phyloP scores from a whole-genome alignment of 2,329 filamentous ascomycete genomes.

The Coniella lustricola region DNA sequence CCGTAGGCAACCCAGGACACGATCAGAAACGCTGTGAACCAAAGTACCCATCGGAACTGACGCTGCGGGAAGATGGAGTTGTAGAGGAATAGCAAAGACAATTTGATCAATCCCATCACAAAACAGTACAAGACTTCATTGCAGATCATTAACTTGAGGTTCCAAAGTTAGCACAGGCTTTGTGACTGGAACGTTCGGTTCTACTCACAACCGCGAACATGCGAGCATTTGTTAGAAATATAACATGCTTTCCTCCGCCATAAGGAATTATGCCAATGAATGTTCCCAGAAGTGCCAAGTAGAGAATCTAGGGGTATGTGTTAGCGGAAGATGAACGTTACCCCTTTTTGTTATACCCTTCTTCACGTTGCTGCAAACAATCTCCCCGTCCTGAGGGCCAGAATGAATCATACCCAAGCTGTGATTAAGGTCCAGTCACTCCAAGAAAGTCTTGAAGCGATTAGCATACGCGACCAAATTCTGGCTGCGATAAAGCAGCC shows the following conservation, averaged over 20 bases:
- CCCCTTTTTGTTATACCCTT: neutral
- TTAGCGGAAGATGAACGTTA: too few species aligned
- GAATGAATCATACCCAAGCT: neutral
- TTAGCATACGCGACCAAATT: slow-evolving; percentile 6
- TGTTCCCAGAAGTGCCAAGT: neutral
- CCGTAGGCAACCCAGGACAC: neutral
- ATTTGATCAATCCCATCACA: slow-evolving; percentile 11
- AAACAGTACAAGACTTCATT: slow-evolving; percentile 11
- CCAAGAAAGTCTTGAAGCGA: neutral
- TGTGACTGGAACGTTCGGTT: neutral
- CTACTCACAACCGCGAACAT: slow-evolving; percentile 14
- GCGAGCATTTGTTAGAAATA: slow-evolving; percentile 10
- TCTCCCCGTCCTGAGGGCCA: too few species aligned
- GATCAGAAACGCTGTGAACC: neutral
- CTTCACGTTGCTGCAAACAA: neutral
- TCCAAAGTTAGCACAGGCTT: neutral
- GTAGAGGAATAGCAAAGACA: slow-evolving; percentile 9
- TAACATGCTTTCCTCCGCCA: slow-evolving; percentile 9
- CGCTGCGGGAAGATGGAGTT: slow-evolving; percentile 7
- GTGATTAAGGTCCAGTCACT: slow-evolving; percentile 1
- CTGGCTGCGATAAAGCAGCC: slow-evolving; percentile 3
- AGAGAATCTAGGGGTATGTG: neutral
- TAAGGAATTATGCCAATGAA: slow-evolving; percentile 7
- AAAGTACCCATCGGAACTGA: neutral
- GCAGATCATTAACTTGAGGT: slow-evolving; percentile 13